These are phyloP conservation scores for Xerocomus potaroensis DNA, from an alignment of 768 basidiomycete genomes.

Conservation along the genomic window DNA sequence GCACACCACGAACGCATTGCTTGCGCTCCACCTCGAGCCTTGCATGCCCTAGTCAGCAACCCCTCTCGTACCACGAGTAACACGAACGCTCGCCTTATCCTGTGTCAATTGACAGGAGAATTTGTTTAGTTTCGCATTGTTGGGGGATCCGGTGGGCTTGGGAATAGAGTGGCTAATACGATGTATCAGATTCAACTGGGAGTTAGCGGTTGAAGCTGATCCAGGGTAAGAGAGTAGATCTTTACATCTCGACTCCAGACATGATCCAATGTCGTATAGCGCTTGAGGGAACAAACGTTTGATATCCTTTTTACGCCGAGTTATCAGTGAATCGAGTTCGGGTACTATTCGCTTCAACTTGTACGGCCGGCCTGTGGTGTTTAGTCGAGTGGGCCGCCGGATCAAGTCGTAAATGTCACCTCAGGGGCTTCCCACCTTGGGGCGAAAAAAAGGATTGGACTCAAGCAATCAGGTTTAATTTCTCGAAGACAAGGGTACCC, in stretches of 20 bases:
- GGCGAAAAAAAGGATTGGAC: no score
- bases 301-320: background rate
- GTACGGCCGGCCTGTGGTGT: no score
- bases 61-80: background rate
- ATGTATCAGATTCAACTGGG: background rate
- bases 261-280: conserved; percentile 30
- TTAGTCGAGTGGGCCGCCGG: no score
- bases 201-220: conserved; percentile 2
- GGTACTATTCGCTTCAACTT: no score
- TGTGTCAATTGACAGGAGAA: conserved; percentile 72
- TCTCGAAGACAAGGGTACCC: background rate
- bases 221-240: conserved; percentile 14
- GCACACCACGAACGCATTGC: conserved; percentile 67
- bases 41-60: conserved; percentile 1
- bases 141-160: conserved; percentile 20
- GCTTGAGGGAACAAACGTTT: background rate
- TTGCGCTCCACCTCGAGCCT: conserved; percentile 72
- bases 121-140: conserved; percentile 60
- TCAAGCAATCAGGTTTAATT: background rate
- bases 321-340: background rate
- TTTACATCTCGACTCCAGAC: conserved; percentile 60
- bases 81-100: conserved; percentile 53
- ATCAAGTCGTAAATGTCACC: no score
- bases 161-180: conserved; percentile 20
- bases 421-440: no score